Evolutionary conservation across 805 yeast species (phyloP).

Genomic region (Naumovozyma castellii): DNA sequence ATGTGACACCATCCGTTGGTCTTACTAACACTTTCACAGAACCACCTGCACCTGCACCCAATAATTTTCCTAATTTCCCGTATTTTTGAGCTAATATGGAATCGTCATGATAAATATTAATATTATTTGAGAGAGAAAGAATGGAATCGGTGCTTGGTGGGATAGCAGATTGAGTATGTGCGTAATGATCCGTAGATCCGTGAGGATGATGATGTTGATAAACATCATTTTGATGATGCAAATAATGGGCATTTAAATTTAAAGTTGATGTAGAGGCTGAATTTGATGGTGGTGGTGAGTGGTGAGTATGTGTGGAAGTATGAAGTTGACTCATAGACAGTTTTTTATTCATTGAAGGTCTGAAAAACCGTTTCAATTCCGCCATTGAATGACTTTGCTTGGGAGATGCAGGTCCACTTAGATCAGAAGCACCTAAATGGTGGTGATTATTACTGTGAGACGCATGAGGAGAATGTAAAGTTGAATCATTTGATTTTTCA

Average conservation of each 20-base stretch:
- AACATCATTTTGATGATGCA: constrained; percentile 6
- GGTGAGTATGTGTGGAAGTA: constrained; percentile 5
- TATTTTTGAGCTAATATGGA: constrained; percentile 50
- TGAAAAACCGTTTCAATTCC: constrained; percentile 62
- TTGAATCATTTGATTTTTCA: constrained; percentile 22
- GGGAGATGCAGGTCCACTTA: constrained; percentile 12
- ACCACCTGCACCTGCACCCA: constrained; percentile 87
- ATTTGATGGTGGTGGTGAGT: constrained; percentile 3
- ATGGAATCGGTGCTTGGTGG: constrained; percentile 31
- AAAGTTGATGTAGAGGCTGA: constrained; percentile 1
- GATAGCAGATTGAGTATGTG: constrained; percentile 30
- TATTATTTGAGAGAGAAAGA: constrained; percentile 25
- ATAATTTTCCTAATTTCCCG: constrained; percentile 62
- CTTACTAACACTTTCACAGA: constrained; percentile 65
- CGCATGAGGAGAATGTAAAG: constrained; percentile 5
- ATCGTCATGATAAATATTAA: constrained; percentile 40
- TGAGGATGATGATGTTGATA: constrained; percentile 8
- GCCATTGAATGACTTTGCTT: constrained; percentile 44
- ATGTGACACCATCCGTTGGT: constrained; percentile 58
- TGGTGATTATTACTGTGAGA: constrained; percentile 2
- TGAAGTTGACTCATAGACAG: constrained; percentile 9
- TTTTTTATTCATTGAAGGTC: constrained; percentile 35
- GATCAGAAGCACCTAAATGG: background rate
- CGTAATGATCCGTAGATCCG: constrained; percentile 12
- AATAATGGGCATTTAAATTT: constrained; percentile 10